Evolutionary conservation across 163 green algal genomes (phyloP).

Genomic region (Scenedesmus sp.): DNA sequence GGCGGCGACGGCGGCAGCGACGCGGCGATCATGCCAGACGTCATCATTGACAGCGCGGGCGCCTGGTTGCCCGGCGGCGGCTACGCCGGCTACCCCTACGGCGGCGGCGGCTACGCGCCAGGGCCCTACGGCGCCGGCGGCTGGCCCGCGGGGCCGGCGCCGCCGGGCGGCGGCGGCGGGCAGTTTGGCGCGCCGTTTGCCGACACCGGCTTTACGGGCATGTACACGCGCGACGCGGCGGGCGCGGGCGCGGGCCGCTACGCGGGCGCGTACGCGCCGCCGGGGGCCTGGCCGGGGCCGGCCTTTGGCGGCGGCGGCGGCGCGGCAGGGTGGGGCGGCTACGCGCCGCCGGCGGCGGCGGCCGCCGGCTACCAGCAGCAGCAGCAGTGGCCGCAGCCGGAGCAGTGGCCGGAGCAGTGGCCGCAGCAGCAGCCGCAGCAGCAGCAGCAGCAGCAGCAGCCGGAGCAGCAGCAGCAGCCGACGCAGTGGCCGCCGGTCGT

Average conservation of each 20-base stretch:
- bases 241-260: slow-evolving; percentile 8
- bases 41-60: slow-evolving; percentile 37
- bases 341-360: too few relatives aligned
- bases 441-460: slow-evolving; percentile 11
- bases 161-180: neutral
- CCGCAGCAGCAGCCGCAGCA: neutral
- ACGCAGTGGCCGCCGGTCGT: neutral
- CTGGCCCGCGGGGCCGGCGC: too few relatives aligned
- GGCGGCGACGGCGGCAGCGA: slow-evolving; percentile 17
- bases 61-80: slow-evolving; percentile 23
- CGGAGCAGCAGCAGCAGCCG: neutral
- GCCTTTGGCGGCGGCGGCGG: too few relatives aligned
- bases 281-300: too few relatives aligned
- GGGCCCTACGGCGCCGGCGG: too few relatives aligned
- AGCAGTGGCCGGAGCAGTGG: neutral
- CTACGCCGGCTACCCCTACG: too few relatives aligned
- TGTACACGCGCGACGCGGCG: slow-evolving; percentile 1
- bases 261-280: too few relatives aligned
- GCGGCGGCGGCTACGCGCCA: too few relatives aligned
- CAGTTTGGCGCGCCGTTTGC: slow-evolving; percentile 8
- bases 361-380: neutral
- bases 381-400: neutral
- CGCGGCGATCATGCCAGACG: slow-evolving; percentile 34
- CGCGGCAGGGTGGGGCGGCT: neutral
- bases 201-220: slow-evolving; percentile 2